Base-by-base conservation (phyloP, 805 yeast genomes). In the Wickerhamomyces silvicola region DNA sequence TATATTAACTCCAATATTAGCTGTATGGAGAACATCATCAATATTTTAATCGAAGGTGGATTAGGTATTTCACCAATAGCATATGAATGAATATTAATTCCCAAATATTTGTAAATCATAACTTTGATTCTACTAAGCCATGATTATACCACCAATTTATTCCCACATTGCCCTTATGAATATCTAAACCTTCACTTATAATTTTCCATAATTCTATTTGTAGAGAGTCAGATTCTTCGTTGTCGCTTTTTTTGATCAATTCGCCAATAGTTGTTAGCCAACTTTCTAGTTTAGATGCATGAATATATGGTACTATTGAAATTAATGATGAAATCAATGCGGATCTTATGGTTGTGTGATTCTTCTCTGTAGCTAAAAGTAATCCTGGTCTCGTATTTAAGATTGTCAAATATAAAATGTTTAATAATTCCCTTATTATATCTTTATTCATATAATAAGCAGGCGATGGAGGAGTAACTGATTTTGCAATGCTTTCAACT, bases 131-230 rank as follows among this genome's bases (percentile, higher is more conserved):
- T 26, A 13, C n/a, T 11, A 28, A 29, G 14, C 17, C 22, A 12
- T 52, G 46, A 16, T 64, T 66, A 48, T 75, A 78, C 84, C 84
- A 78, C 83, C 84, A 78, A 15, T 56, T 55, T 31, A 72, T 63
- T 1, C 74, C 82, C 24, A 72, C 33, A 26, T 67, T 70, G 5
- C 75, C 69, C 41, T 79, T 62, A 40, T 73, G 75, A 34, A 74
- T 57, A 42, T 75, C 80, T 33, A 72, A 59, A 37, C 72, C 77
- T 41, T 74, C 80, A 29, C 79, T 66, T 4, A 80, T 50, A 18
- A 67, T 57, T 24, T 63, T 66, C 81, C 84, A 78, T 28, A 76
- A 45, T 27, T 52, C 51, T 14, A 53, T 57, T 10, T 57, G 47
- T 32, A 78, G 56, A 23, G 53, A 66, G 2, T 38, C 37, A 14